A percentile compares a stretch with the other conserved stretches of the same genome.
Evolutionary conservation across 1,139 yeast species (phyloP).

Genomic region (Oligophagozyma castellii): DNA sequence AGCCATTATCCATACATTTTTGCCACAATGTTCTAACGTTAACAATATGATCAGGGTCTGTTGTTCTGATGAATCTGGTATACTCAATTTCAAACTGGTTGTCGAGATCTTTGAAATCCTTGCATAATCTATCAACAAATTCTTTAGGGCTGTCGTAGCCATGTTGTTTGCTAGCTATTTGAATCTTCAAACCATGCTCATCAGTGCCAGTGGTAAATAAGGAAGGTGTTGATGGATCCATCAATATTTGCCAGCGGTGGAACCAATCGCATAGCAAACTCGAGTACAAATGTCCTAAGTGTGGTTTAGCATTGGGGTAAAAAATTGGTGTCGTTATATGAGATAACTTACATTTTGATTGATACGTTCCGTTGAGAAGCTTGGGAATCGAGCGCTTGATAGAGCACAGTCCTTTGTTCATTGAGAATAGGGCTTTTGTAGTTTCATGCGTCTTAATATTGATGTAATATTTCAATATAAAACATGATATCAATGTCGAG

Average conservation of each 20-base stretch:
- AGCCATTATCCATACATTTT: conserved; percentile 41
- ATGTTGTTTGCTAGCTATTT: conserved; percentile 50
- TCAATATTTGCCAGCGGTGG: conserved; percentile 54
- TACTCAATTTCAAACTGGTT: conserved; percentile 39
- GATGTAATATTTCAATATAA: too few species aligned
- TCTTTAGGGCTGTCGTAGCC: conserved; percentile 37
- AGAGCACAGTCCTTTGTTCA: too few species aligned
- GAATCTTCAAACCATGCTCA: conserved; percentile 92
- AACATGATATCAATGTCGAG: too few species aligned
- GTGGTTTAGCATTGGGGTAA: conserved; percentile 93
- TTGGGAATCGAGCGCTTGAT: too few species aligned
- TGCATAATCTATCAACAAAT: conserved; percentile 61
- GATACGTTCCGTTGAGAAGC: too few species aligned
- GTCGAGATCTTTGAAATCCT: conserved; percentile 53
- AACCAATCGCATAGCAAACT: conserved; percentile 74
- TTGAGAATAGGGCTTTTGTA: too few species aligned
- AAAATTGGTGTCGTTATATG: conserved; percentile 88
- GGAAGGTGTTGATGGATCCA: conserved; percentile 31
- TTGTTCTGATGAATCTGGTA: conserved; percentile 80
- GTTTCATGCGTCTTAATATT: too few species aligned
- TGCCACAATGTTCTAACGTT: conserved; percentile 66
- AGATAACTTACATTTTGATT: too few species aligned
- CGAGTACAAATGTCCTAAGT: conserved; percentile 84
- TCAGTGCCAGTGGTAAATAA: conserved; percentile 86
- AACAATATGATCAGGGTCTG: conserved; percentile 61